Evolutionary conservation across 1,284 basidiomycete species (phyloP).

Genomic region (Heterobasidion annosum): DNA sequence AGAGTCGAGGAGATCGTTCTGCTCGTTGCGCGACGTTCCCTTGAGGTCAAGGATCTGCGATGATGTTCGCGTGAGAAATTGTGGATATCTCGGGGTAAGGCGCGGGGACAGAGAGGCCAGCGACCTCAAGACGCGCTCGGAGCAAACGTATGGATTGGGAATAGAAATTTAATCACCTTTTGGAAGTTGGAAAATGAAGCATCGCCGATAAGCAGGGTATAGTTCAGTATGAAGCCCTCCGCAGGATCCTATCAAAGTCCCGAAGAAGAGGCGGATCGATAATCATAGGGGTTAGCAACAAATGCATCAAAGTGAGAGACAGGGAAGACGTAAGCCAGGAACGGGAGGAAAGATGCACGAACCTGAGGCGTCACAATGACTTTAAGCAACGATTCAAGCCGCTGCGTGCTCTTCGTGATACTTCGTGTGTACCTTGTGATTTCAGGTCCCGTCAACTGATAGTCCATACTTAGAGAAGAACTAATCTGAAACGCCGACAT

Average conservation of each 20-base stretch:
- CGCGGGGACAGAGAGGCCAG: too few relatives aligned
- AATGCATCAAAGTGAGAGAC: slow-evolving; percentile 1
- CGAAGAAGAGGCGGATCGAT: neutral
- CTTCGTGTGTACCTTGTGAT: slow-evolving; percentile 66
- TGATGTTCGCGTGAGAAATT: neutral
- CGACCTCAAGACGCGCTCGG: too few relatives aligned
- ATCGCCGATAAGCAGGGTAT: slow-evolving; percentile 87
- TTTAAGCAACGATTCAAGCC: slow-evolving; percentile 87
- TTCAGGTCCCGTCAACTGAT: slow-evolving; percentile 6
- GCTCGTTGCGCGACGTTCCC: slow-evolving; percentile 79
- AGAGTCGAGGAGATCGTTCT: slow-evolving; percentile 84
- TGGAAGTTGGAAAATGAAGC: slow-evolving; percentile 94
- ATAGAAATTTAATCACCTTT: slow-evolving; percentile 49
- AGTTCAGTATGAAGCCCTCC: slow-evolving; percentile 90
- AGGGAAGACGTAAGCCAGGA: neutral
- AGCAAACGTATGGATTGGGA: too few relatives aligned
- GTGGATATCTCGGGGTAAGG: neutral
- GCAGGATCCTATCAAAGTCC: slow-evolving; percentile 59
- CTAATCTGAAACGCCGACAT: slow-evolving; percentile 10
- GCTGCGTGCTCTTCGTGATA: slow-evolving; percentile 71
- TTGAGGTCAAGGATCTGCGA: slow-evolving; percentile 90
- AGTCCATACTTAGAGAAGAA: neutral
- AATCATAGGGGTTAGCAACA: neutral
- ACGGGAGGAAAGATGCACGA: slow-evolving; percentile 19
- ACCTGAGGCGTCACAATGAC: slow-evolving; percentile 89